phyloP scores from a whole-genome alignment of 306 rosid genomes.

The Arachis stenosperma region DNA sequence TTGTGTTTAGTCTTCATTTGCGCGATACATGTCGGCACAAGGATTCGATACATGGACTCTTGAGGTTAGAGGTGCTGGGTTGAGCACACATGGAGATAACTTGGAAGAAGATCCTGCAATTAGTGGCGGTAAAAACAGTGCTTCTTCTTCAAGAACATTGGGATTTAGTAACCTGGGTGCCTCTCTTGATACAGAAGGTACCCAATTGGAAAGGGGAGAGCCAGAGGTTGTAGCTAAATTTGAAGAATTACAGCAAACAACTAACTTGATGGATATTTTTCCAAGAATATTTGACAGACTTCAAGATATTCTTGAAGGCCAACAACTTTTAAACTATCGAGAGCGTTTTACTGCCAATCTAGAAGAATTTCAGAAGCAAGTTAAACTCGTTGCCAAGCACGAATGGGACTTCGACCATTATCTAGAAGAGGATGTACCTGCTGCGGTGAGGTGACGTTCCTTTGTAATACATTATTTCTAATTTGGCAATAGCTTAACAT shows the following conservation, averaged over 20 bases:
- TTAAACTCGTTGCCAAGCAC: slow-evolving; percentile 50
- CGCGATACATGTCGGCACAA: slow-evolving; percentile 75
- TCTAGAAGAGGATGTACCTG: slow-evolving; percentile 85
- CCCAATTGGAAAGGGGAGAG: slow-evolving; percentile 29
- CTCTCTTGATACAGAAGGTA: slow-evolving; percentile 38
- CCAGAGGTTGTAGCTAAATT: slow-evolving; percentile 23
- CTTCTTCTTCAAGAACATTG: slow-evolving; percentile 20
- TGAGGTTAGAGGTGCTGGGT: slow-evolving; percentile 87
- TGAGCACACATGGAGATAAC: slow-evolving; percentile 57
- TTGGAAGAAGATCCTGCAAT: slow-evolving; percentile 43
- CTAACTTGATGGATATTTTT: slow-evolving; percentile 41
- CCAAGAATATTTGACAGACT: slow-evolving; percentile 47
- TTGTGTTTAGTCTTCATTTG: slow-evolving; percentile 77
- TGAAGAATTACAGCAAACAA: slow-evolving; percentile 34
- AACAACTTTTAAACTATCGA: slow-evolving; percentile 46
- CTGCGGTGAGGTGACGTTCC: slow-evolving; percentile 82
- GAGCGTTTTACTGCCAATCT: slow-evolving; percentile 51
- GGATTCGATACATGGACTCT: slow-evolving; percentile 96
- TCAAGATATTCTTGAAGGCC: slow-evolving; percentile 48
- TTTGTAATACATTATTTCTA: slow-evolving; percentile 27
- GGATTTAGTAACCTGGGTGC: slow-evolving; percentile 28
- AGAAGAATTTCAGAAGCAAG: slow-evolving; percentile 64
- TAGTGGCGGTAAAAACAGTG: slow-evolving; percentile 23
- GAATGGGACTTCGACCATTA: slow-evolving; percentile 93
- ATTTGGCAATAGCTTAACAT: background rate